Evolutionary conservation across 306 rosid genomes (phyloP), one percentile per base, ranked within the genome.

Genomic region (Prunus armeniaca): DNA sequence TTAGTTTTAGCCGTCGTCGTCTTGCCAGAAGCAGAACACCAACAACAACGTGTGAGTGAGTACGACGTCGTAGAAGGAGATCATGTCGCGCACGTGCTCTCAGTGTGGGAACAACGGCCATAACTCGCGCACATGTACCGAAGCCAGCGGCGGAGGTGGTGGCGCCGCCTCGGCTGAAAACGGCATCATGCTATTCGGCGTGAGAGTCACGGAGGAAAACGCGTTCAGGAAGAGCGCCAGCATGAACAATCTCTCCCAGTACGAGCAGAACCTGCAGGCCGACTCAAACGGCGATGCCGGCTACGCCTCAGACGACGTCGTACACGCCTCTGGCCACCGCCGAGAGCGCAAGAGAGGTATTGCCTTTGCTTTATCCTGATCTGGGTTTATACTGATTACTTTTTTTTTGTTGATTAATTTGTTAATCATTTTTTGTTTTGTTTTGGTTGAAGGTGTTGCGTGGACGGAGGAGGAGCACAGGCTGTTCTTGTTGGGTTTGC

Each of bases 391-490:
- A 3, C 38, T 32, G n/a, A 50, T 71, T 54, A 81, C 76, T 65
- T 20, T 8, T 74, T 5, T 8, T 24, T 13, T 65, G 50, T 25
- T 65, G 12, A 60, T 18, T 45, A 6, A 25, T 15, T 57, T 50
- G 60, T 80, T 60, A 25, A 60, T 20, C 14, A 12, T 78, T 74
- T 65, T 18, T 70, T 64, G 38, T 60, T 4, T 24, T 62, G 27
- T 8, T 20, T 47, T 57, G 32, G 63, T 57, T 54, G n/a, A 49
- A 89, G 96, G 97, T 60, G 89, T 90, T 67, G 94, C 97, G 22
- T 93, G 97, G 98, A 91, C 96, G 34, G 98, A 91, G 73, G 97
- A 93, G 74, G 98, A 93, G 67, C 98, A 93, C 66, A 81, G 77
- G 81, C 63, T 88, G 27, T 93, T 93, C 84, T 74, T 93, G 71